These are phyloP conservation scores for Beauveria scarabaeidicola DNA, from an alignment of 2,329 filamentous ascomycete species.

Conservation along the genomic window DNA sequence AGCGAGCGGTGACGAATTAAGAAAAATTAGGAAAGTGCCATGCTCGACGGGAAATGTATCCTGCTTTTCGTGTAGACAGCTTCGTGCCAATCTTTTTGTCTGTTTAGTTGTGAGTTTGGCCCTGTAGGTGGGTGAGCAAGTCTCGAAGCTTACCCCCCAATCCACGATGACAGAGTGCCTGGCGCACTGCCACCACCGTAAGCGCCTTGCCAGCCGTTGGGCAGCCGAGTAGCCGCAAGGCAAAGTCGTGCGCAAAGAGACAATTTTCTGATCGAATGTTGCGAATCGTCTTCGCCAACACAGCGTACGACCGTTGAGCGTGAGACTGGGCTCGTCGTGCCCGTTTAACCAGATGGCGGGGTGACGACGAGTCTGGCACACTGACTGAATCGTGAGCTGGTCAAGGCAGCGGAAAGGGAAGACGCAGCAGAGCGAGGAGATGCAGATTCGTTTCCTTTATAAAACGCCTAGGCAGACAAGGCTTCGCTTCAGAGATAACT, in stretches of 20 bases:
- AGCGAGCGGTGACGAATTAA: no score
- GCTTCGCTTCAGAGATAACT: neutral
- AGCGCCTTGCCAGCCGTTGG: neutral
- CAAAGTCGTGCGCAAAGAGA: neutral
- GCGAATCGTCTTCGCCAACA: neutral
- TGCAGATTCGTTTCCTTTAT: neutral
- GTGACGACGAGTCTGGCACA: neutral
- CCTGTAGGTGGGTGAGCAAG: neutral
- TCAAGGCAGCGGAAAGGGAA: neutral
- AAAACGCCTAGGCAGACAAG: constrained; percentile 1
- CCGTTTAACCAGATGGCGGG: neutral
- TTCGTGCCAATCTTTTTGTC: neutral
- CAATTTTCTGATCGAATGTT: neutral
- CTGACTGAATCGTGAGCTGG: neutral
- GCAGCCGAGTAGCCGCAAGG: neutral
- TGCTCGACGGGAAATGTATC: neutral
- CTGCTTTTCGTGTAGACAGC: neutral
- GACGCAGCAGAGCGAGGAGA: neutral
- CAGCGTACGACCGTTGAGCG: neutral
- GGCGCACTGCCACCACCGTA: neutral
- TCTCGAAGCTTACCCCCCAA: neutral
- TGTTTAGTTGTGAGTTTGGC: neutral
- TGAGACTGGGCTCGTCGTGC: neutral
- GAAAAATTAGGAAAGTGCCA: neutral
- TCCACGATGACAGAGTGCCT: neutral